Base-by-base conservation (phyloP, 2,329 filamentous ascomycete genomes). In the Arthroderma uncinatum region DNA sequence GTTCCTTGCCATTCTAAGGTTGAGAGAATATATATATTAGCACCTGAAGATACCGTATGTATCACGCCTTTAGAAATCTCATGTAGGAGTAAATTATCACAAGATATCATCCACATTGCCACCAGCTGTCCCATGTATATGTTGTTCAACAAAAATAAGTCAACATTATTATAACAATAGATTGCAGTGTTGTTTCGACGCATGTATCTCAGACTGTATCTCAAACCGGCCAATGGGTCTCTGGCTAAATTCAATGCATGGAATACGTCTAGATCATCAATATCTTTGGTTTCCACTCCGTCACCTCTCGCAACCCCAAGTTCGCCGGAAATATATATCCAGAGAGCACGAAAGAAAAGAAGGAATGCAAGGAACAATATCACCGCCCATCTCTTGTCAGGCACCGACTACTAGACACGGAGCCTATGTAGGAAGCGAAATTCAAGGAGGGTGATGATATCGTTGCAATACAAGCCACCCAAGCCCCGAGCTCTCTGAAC, bases 151-250 rank as follows among this genome's bases (percentile, higher is more conserved):
- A n/a, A n/a, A 14, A 16, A 40, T 10, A 19, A 42, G 12, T 52
- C 28, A 14, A 9, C 25, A 52, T 10, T 1, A 36, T 7, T 10
- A 52, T 16, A 16, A 52, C 33, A 52, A 28, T 19, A 10, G n/a
- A n/a, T 19, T n/a, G 48, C 8, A 3, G 23, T 30, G 12, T 37
- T 28, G 33, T 37, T 23, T 55, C 33, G n/a, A 25, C 44, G 16
- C 4, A 63, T 64, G 63, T 64, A 63, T 63, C 61, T 63, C 53
- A 56, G 53, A 44, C 54, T 36, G 53, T 60, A 65, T 63, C 62
- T 58, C 57, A 56, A 54, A 57, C 47, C 57, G 19, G 55, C 61
- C 61, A 58, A 58, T 48, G 36, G 39, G 54, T 56, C 53, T 59
- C 54, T 53, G 57, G 53, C 30, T 23, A 12, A 48, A 28, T 48